Conservation (phyloP, 306 rosid genomes). For the Inga laurina region DNA sequence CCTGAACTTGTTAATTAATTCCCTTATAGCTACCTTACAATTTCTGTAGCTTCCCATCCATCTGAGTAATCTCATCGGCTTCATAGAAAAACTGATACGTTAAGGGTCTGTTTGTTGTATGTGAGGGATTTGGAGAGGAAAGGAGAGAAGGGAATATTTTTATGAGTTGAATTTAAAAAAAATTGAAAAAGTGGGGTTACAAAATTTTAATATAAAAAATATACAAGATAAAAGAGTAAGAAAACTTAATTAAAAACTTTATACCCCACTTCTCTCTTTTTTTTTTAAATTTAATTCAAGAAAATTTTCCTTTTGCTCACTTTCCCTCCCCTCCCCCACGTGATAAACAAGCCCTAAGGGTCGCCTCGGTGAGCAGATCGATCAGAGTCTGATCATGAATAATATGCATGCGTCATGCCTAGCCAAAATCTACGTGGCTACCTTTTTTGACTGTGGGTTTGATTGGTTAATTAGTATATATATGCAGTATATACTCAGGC, state of each 20-base stretch:
- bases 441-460: constrained; percentile 28
- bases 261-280: no score
- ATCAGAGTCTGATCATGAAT: neutral
- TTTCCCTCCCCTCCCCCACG: no score
- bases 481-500: neutral
- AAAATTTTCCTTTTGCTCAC: no score
- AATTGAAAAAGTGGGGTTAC: no score
- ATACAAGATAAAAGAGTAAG: no score
- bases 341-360: no score
- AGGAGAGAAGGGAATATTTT: no score
- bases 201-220: no score
- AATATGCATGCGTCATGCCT: constrained; percentile 28
- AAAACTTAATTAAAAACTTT: no score
- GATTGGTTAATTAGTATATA: constrained; percentile 20
- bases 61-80: constrained; percentile 7
- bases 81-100: constrained; percentile 19
- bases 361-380: constrained; percentile 29
- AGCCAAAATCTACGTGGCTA: constrained; percentile 34
- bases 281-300: no score
- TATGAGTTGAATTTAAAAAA: no score
- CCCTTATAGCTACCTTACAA: neutral
- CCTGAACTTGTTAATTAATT: constrained; percentile 22
- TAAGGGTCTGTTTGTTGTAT: constrained; percentile 4
- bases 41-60: constrained; percentile 31
- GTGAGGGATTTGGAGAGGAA: no score